Evolutionary conservation across 1,284 basidiomycete species (phyloP).

Genomic region (Heliocybe sulcata): DNA sequence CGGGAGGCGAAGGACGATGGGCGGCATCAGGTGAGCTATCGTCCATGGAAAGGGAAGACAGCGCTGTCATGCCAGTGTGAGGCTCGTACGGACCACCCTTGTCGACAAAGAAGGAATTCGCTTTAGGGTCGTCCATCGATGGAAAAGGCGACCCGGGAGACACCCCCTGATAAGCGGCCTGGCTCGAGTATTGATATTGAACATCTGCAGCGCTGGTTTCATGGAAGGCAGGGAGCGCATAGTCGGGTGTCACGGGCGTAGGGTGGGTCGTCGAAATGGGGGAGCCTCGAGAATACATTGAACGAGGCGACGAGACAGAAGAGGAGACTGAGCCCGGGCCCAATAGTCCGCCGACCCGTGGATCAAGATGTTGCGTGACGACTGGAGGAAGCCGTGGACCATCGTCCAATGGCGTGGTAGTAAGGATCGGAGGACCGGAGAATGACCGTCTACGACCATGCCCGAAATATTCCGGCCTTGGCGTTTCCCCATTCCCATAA

Average conservation of each 20-base stretch:
- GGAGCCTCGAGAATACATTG: background rate
- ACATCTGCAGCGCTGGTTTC: background rate
- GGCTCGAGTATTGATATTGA: background rate
- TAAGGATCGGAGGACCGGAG: slow-evolving; percentile 16
- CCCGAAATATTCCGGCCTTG: slow-evolving; percentile 5
- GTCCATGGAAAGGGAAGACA: background rate
- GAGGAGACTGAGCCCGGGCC: background rate
- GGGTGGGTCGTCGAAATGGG: background rate
- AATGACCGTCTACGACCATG: slow-evolving; percentile 18
- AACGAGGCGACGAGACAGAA: background rate
- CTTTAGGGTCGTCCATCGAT: background rate
- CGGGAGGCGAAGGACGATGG: background rate
- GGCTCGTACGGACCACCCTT: background rate
- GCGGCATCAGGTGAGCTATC: background rate
- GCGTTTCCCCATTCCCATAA: background rate
- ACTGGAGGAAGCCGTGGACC: background rate
- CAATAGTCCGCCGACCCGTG: background rate
- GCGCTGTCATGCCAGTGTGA: background rate
- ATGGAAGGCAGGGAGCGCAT: background rate
- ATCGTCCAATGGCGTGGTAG: background rate
- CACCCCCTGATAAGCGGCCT: background rate
- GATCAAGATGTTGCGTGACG: background rate
- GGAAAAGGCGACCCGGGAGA: background rate
- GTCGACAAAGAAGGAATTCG: background rate
- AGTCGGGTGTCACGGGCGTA: background rate